phyloP scores from a whole-genome alignment of 1,284 basidiomycete species.

The Tetrapyrgos nigripes region DNA sequence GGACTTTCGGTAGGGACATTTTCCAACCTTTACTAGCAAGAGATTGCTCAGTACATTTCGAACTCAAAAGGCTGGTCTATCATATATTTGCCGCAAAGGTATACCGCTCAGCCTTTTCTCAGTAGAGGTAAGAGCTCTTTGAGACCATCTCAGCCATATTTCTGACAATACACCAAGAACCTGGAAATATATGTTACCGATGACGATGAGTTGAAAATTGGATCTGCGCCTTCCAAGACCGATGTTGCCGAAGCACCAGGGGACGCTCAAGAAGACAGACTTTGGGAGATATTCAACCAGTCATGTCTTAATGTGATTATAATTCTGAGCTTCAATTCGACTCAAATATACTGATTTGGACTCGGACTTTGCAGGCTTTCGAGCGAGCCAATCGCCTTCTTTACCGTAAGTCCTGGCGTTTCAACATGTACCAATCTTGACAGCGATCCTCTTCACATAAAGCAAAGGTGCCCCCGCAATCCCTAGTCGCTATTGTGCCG shows the following conservation, averaged over 20 bases:
- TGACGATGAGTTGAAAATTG: neutral
- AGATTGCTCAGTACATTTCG: neutral
- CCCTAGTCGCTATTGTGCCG: neutral
- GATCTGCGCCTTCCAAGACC: neutral
- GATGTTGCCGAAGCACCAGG: neutral
- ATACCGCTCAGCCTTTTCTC: neutral
- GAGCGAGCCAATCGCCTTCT: too few relatives aligned
- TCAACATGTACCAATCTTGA: too few relatives aligned
- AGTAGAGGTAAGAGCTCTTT: neutral
- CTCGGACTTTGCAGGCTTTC: too few relatives aligned
- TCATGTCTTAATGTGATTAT: too few relatives aligned
- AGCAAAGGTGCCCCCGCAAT: too few relatives aligned
- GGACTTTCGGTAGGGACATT: neutral
- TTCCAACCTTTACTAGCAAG: neutral
- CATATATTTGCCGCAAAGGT: neutral
- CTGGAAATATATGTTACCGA: neutral
- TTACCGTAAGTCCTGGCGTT: too few relatives aligned
- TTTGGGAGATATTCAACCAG: too few relatives aligned
- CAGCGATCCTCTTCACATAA: too few relatives aligned
- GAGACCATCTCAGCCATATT: neutral
- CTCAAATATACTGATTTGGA: too few relatives aligned
- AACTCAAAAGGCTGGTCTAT: neutral
- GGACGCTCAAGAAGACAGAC: too few relatives aligned
- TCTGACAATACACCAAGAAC: neutral
- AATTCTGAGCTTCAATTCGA: too few relatives aligned